These are phyloP conservation scores for Haematococcus lacustris DNA, from an alignment of 139 green algal species.

Conservation along the genomic window DNA sequence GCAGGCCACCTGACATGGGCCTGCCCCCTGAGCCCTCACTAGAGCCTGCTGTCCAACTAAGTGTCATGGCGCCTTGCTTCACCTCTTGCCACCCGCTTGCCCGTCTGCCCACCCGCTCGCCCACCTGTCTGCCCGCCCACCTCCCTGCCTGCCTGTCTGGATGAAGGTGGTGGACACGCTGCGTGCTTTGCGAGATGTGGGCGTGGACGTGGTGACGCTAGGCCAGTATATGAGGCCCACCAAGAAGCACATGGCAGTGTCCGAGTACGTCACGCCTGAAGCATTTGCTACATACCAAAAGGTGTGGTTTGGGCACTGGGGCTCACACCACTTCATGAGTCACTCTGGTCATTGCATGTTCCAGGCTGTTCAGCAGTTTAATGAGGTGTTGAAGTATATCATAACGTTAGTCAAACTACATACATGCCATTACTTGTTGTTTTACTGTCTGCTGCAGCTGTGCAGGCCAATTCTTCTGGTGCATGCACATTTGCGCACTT, in stretches of 20 bases:
- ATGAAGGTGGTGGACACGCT: constrained; percentile 27
- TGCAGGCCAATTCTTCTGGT: too few species aligned
- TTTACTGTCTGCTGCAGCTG: neutral
- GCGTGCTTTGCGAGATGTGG: constrained; percentile 26
- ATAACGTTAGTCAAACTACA: neutral
- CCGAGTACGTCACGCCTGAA: constrained; percentile 94
- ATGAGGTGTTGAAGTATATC: neutral
- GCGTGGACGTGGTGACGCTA: constrained; percentile 95
- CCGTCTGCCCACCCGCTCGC: too few species aligned
- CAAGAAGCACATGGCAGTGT: constrained; percentile 94
- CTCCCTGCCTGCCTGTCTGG: too few species aligned
- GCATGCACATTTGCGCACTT: too few species aligned
- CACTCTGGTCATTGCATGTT: constrained; percentile 3
- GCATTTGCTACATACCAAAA: constrained; percentile 83
- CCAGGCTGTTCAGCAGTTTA: too few species aligned
- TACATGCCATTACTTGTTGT: neutral
- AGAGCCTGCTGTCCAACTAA: too few species aligned
- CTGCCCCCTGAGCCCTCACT: too few species aligned
- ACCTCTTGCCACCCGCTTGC: too few species aligned
- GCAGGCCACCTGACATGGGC: too few species aligned
- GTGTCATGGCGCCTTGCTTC: too few species aligned
- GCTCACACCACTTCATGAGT: neutral
- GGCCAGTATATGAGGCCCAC: constrained; percentile 99
- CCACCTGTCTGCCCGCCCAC: too few species aligned
- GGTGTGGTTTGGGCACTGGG: neutral